phyloP scores from a whole-genome alignment of 2,329 filamentous ascomycete genomes.

The Diplodia corticola region DNA sequence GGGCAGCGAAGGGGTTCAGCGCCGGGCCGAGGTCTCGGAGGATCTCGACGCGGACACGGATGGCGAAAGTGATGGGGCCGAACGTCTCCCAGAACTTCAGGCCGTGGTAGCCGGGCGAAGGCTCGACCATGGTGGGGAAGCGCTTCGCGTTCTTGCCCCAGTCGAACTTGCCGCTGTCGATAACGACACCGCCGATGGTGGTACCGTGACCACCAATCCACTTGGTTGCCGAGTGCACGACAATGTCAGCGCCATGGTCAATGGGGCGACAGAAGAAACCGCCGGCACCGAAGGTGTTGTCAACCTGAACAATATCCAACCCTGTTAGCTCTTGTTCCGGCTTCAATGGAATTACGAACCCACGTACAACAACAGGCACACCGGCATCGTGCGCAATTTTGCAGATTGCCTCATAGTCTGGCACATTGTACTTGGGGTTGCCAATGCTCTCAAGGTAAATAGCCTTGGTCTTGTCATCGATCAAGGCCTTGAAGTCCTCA shows the following conservation, averaged over 20 bases:
- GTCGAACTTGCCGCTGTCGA: slow-evolving; percentile 90
- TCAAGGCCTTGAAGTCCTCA: slow-evolving; percentile 75
- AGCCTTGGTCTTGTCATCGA: slow-evolving; percentile 92
- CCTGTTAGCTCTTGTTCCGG: background rate
- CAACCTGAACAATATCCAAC: slow-evolving; percentile 55
- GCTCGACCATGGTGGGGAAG: slow-evolving; percentile 92
- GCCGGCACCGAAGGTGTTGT: slow-evolving; percentile 94
- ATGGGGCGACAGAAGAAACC: slow-evolving; percentile 87
- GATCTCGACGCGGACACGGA: slow-evolving; percentile 85
- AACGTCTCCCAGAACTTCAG: slow-evolving; percentile 95
- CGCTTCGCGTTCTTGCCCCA: slow-evolving; percentile 82
- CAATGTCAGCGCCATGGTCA: slow-evolving; percentile 87
- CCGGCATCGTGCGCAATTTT: slow-evolving; percentile 72
- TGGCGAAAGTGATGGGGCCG: slow-evolving; percentile 76
- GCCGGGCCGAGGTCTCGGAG: slow-evolving; percentile 81
- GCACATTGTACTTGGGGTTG: slow-evolving; percentile 90
- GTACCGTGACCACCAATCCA: slow-evolving; percentile 97
- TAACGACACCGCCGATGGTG: slow-evolving; percentile 80
- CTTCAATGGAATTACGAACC: background rate
- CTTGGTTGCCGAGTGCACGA: slow-evolving; percentile 92
- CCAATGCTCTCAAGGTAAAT: slow-evolving; percentile 91
- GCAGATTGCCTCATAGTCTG: slow-evolving; percentile 84
- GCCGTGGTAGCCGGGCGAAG: slow-evolving; percentile 85
- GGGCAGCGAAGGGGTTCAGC: slow-evolving; percentile 87
- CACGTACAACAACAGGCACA: slow-evolving; percentile 54